Conservation (phyloP, 2,329 filamentous ascomycete genomes). For the Penicillium verrucosum region DNA sequence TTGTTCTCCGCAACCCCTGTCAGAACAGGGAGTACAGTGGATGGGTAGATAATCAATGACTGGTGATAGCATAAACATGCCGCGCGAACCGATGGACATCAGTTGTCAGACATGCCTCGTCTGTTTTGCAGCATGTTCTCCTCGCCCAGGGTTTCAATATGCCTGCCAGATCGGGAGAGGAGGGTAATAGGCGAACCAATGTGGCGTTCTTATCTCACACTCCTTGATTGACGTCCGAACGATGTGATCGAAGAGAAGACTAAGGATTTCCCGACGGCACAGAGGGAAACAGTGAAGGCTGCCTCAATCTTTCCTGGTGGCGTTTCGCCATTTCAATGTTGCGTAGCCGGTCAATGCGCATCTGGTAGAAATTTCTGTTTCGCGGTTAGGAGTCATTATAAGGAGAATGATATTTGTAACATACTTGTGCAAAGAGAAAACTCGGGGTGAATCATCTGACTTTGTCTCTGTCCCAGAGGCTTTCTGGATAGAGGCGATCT, state of each 20-base stretch:
- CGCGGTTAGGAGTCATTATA: constrained; percentile 4
- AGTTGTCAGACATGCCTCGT: background rate
- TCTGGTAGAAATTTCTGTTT: constrained; percentile 75
- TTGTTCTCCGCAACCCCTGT: background rate
- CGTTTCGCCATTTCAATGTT: constrained; percentile 75
- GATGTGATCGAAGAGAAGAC: background rate
- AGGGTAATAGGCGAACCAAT: background rate
- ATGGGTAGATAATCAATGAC: background rate
- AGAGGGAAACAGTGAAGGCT: constrained; percentile 78
- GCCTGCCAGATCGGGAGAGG: background rate
- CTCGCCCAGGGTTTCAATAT: background rate
- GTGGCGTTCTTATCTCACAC: background rate
- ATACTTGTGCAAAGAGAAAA: constrained; percentile 81
- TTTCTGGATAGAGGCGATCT: constrained; percentile 47
- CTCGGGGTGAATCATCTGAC: constrained; percentile 66
- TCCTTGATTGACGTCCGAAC: background rate
- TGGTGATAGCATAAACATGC: background rate
- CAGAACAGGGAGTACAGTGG: background rate
- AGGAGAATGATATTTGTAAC: constrained; percentile 8
- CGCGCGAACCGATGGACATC: background rate
- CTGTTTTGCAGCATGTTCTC: background rate
- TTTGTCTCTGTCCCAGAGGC: constrained; percentile 37
- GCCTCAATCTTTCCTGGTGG: constrained; percentile 74
- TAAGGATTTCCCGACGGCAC: constrained; percentile 63
- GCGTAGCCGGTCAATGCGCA: constrained; percentile 73